Percentiles rank a stretch among this genome's conserved stretches.
Conservation (phyloP, 768 basidiomycete genomes). For the Tephrocybe sp. region DNA sequence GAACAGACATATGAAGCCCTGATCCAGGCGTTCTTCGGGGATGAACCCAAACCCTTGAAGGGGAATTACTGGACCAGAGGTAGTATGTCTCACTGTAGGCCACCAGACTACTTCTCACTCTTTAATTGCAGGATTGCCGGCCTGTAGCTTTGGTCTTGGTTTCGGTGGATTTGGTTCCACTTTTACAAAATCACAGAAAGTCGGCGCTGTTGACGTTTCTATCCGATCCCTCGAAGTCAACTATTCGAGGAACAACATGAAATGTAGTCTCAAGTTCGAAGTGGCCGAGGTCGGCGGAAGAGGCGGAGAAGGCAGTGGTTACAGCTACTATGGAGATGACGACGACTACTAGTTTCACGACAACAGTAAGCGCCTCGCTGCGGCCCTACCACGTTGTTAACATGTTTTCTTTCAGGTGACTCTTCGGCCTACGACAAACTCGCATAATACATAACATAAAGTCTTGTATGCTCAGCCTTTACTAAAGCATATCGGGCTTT, state of each 20-base stretch:
- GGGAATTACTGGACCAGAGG: constrained; percentile 34
- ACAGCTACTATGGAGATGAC: constrained; percentile 1
- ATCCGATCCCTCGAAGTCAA: constrained; percentile 33
- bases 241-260: constrained; percentile 41
- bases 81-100: constrained; percentile 20
- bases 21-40: constrained; percentile 30
- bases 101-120: not conserved
- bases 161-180: constrained; percentile 21
- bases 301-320: too few species aligned
- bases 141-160: constrained; percentile 12
- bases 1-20: constrained; percentile 21
- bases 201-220: constrained; percentile 31
- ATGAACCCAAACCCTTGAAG: constrained; percentile 34
- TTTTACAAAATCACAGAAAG: constrained; percentile 38
- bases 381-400: not conserved
- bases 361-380: not conserved
- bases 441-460: not conserved
- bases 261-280: constrained; percentile 40
- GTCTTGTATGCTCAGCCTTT: not conserved
- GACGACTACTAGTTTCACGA: not conserved
- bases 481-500: too few species aligned
- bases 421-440: not conserved
- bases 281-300: constrained; percentile 24
- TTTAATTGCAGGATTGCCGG: constrained; percentile 10
- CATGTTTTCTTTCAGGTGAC: not conserved